Evolutionary conservation across 371 early-diverging fungal species (phyloP).

Genomic region (Blastocladiella emersonii): DNA sequence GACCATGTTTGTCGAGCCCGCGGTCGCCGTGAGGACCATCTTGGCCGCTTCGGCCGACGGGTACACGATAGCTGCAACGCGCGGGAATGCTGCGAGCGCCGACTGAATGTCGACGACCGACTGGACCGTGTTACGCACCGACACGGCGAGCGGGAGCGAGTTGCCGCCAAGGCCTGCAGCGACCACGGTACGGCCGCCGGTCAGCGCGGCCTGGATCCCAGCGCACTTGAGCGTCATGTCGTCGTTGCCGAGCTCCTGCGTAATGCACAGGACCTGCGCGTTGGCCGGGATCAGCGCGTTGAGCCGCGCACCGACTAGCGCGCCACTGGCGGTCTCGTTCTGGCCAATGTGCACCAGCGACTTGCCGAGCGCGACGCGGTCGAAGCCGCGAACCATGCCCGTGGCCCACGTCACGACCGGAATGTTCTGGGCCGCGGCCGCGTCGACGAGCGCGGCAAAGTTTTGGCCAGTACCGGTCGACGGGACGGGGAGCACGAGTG

Average conservation of each 20-base stretch:
- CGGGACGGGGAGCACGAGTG: not conserved
- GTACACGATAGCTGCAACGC: not conserved
- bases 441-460: not conserved
- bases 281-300: not conserved
- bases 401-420: not conserved
- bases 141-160: not conserved
- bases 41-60: not conserved
- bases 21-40: not conserved
- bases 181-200: not conserved
- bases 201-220: not conserved
- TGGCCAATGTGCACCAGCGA: not conserved
- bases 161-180: not conserved
- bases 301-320: not conserved
- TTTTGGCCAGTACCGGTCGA: not conserved
- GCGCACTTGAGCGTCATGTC: conserved; percentile 1
- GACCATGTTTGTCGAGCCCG: not conserved
- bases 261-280: not conserved
- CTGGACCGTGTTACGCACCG: not conserved
- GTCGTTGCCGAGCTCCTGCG: not conserved
- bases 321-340: not conserved
- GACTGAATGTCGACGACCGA: not conserved
- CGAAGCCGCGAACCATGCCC: not conserved
- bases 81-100: not conserved
- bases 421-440: not conserved
- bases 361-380: not conserved